Evolutionary conservation across 2,329 filamentous ascomycete species (phyloP), one percentile per base, ranked within the genome.

Genomic region (Hymenoscyphus infarciens): DNA sequence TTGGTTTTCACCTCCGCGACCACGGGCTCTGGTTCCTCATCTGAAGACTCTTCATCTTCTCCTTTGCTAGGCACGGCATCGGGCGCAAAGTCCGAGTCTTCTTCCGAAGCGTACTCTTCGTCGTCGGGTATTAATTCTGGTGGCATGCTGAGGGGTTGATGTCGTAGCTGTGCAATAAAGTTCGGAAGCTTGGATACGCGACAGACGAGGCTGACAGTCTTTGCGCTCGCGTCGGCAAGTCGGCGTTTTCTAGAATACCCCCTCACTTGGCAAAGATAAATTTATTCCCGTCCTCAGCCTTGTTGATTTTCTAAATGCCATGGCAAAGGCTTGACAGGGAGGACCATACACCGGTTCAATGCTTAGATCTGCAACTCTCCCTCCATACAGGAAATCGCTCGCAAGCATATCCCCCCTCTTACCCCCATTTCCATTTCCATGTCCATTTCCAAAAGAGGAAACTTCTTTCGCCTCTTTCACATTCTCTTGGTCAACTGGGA

Each of bases 81-180:
- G n/a, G 83, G 84, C 27, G 86, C 83, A 65, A 91, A 91, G 72
- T 91, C 88, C 10, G 88, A 89, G 72, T 92, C 89, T 68, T 91
- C 86, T 3, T 87, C 87, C 1, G 88, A 90, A 16, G 81, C 84
- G 70, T 91, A 91, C 63, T 84, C 78, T 63, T 84, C 82, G 33
- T 74, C 71, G 3, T 66, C 66, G 19, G 67, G 71, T 13, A 73
- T 64, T 4, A 72, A 53, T 65, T 67, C 68, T 57, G 69, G 72
- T 29, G 72, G 70, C 72, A 74, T 73, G 38, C 22, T 64, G 27
- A 19, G 42, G 42, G 33, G 22, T 42, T 38, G 56, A 13, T 15
- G 10, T 58, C 1, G 56, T 31, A 2, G 5, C 19, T 33, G 16
- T 35, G 19, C 15, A 7, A 11, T 31, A 45, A 58, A 45, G 25